Evolutionary conservation across 352 stramenopile species (phyloP), one percentile per base, ranked within the genome.

Genomic region (Phytophthora capsici): DNA sequence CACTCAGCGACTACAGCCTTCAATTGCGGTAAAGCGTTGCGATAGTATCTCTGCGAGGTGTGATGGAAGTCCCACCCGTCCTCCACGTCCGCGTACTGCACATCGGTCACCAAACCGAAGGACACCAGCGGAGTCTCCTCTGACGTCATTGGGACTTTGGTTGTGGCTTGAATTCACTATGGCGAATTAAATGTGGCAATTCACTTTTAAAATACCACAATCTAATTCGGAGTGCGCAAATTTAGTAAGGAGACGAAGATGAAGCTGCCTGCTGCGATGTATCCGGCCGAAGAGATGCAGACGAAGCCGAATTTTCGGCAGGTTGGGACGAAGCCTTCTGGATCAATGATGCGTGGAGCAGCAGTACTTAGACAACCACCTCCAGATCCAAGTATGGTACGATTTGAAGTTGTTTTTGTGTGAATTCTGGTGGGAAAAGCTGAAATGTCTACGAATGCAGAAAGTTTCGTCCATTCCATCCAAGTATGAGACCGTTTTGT

Each of bases 31-130:
- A 91, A 66, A 22, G 87, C 82, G 25, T 84, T 75, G 51, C 87
- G 81, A 59, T 95, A 95, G 68, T 73, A 91, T 13, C 87, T 80
- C 59, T 84, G 62, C 14, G 73, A 71, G n/a, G 69, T 88, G 38
- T 75, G 78, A 59, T 78, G 68, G 61, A 90, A 95, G 71, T 95
- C 84, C 84, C 83, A 93, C 25, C 80, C 82, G 41, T 95, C 77
- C 28, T 90, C 81, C 25, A 90, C 75, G 56, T 94, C 87, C 4
- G 87, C 85, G 73, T 93, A 93, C 63, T 95, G 87, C 37, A 95
- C 85, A 57, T 95, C 87, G 16, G 82, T 70, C 46, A 95, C 77
- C 32, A 93, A 55, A 1, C 83, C 84, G 48, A 91, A 93, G 9
- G 80, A 82, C 22, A 86, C 59, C 28, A 91, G 73, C 47, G 80